Evolutionary conservation across 2,329 filamentous ascomycete species (phyloP), one percentile per base, ranked within the genome.

Genomic region (Colletotrichum filicis): DNA sequence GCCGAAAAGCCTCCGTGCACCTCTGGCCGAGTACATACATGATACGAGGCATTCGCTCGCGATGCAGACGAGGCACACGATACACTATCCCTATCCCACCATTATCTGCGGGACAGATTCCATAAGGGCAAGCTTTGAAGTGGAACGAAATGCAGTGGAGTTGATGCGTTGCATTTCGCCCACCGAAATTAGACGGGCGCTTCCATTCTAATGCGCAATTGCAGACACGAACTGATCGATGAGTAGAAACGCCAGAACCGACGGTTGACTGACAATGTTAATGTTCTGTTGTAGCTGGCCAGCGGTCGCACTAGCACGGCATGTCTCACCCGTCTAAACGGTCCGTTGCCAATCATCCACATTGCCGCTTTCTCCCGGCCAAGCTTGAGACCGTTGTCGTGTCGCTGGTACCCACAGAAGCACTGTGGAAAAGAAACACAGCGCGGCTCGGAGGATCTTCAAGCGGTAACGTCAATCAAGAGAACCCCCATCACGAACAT

Each of bases 291-390:
- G 58, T 57, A 28, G 46, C 57, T 14, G 22, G 30, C 35, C 64
- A 58, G 57, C 69, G 24, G 65, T 68, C 28, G 58, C 65, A 62
- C 69, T 71, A 68, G 49, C 58, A 67, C 26, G 55, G 42, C 32
- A 35, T 73, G 70, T 70, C 60, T 73, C 66, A 46, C 35, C 59
- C 46, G 49, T 46, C 26, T 24, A 22, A 19, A 32, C 52, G 52
- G 35, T 12, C 28, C 52, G 49, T 26, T 61, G 62, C 71, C 68
- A 74, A 72, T 74, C 71, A 72, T 74, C 35, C 62, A n/a, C 62
- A 22, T 72, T 74, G 68, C 71, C 68, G 71, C 68, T 67, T 37
- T 66, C 35, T 64, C 60, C 62, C 68, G 71, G 63, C 68, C 71
- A 58, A 63, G 61, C 52, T 35, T 49, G 57, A 72, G 61, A 63